phyloP scores from a whole-genome alignment of 1,284 basidiomycete genomes.

The Tilletia indica region DNA sequence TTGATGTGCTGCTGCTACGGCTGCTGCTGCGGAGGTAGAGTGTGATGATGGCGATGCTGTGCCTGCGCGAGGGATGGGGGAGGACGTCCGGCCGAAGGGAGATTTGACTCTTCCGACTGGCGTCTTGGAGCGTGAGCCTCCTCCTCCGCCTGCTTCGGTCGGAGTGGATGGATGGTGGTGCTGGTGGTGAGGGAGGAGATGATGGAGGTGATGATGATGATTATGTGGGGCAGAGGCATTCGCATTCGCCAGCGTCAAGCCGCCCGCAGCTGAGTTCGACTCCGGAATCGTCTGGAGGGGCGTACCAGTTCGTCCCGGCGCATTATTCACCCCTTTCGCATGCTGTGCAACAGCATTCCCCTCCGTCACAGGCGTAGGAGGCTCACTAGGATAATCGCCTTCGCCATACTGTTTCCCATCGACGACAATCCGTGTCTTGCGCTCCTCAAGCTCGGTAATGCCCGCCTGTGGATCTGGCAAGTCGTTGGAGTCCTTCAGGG shows the following conservation, averaged over 20 bases:
- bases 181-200: not conserved
- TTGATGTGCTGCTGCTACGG: not conserved
- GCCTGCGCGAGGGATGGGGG: not conserved
- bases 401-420: constrained; percentile 62
- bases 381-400: constrained; percentile 58
- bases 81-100: not conserved
- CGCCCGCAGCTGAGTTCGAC: constrained; percentile 7
- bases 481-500: constrained; percentile 49
- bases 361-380: constrained; percentile 62
- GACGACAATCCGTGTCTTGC: constrained; percentile 49
- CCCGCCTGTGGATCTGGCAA: constrained; percentile 25
- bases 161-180: not conserved
- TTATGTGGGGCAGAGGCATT: too few relatives aligned
- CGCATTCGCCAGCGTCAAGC: not conserved
- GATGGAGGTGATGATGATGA: too few relatives aligned
- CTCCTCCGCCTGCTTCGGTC: not conserved
- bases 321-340: too few relatives aligned
- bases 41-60: not conserved
- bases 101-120: not conserved
- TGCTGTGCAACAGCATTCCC: too few relatives aligned
- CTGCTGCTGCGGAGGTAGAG: not conserved
- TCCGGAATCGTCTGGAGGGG: constrained; percentile 44
- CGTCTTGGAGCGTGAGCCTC: not conserved
- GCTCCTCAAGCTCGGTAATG: constrained; percentile 65
- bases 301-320: constrained; percentile 65